Percentiles rank a stretch among this genome's conserved stretches.
Conservation (phyloP, 179 eudicot species). For the Dionaea muscipula region DNA sequence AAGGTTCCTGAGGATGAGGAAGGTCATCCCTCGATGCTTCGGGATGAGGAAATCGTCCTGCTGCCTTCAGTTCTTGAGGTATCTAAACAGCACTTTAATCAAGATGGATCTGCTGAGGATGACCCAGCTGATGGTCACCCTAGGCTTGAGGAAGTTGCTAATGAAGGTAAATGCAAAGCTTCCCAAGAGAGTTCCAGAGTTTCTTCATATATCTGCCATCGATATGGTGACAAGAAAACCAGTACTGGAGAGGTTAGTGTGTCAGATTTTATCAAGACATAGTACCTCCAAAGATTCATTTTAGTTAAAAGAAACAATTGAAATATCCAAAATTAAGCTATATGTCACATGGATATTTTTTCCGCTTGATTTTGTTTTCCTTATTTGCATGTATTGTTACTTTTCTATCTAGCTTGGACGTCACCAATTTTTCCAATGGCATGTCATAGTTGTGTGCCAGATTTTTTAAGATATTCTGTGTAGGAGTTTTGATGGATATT, state of each 20-base stretch:
- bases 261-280: too few species aligned
- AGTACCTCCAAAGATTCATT: too few species aligned
- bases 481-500: too few species aligned
- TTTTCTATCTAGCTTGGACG: too few species aligned
- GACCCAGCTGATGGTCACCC: slow-evolving; percentile 13
- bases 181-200: slow-evolving; percentile 6
- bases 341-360: too few species aligned
- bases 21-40: slow-evolving; percentile 5
- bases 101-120: slow-evolving; percentile 8
- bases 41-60: slow-evolving; percentile 8
- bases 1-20: slow-evolving; percentile 14
- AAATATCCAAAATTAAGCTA: too few species aligned
- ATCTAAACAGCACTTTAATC: slow-evolving; percentile 17
- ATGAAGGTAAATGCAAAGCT: slow-evolving; percentile 14
- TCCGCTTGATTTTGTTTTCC: too few species aligned
- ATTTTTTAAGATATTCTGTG: too few species aligned
- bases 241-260: background rate
- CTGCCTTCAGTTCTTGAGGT: slow-evolving; percentile 17
- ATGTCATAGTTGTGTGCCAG: too few species aligned
- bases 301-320: too few species aligned
- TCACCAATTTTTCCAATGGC: too few species aligned
- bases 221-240: slow-evolving; percentile 4
- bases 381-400: too few species aligned
- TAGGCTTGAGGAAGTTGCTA: slow-evolving; percentile 13
- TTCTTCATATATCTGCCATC: background rate